Base-by-base conservation (phyloP, 2,329 filamentous ascomycete species). In the Aspergillus oerlinghausenensis region DNA sequence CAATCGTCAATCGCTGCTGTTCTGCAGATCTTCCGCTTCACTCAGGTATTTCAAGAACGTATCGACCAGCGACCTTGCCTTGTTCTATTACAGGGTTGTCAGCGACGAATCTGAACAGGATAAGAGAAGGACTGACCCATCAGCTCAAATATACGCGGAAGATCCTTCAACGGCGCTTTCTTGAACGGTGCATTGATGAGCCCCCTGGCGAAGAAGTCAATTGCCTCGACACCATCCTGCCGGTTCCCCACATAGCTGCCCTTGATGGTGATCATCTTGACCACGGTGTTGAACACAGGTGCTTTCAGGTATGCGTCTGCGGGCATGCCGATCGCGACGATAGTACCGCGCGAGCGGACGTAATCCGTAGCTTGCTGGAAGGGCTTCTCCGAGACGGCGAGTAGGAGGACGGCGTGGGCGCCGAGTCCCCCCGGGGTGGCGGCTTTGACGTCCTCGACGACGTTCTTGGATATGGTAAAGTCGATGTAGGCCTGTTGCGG, bases 311-410 rank as follows among this genome's bases (percentile, higher is more conserved):
- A 89, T 2, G 92, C 92, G 62, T 87, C 82, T 40, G 89, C 88
- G 4, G 93, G 93, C 26, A 97, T 81, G 69, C 92, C 93, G 68
- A 97, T 94, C 77, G 90, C 93, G 61, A 97, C 84, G 69, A 97
- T 89, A 42, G 85, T 83, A 58, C 93, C 93, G 59, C 86, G 85
- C 55, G 90, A 84, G 58, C 93, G 89, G 60, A 96, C 88, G 76
- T 97, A 96, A 75, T 82, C 87, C 50, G 90, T 86, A 45, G 93
- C 93, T 79, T 97, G 92, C 79, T 96, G 91, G 86, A 97, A 97
- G 54, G 93, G 93, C 80, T 88, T 90, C 83, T 97, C 92, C 66
- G 81, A 84, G 52, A 90, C 92, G 60, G 93, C 92, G 59, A 97
- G 85, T 48, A 97, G 82, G 63, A 97, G 81, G 60, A 93, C 92